A percentile compares a stretch with the other conserved stretches of the same genome.
phyloP scores from a whole-genome alignment of 345 rosid genomes.

The Eucalyptus cladocalyx region DNA sequence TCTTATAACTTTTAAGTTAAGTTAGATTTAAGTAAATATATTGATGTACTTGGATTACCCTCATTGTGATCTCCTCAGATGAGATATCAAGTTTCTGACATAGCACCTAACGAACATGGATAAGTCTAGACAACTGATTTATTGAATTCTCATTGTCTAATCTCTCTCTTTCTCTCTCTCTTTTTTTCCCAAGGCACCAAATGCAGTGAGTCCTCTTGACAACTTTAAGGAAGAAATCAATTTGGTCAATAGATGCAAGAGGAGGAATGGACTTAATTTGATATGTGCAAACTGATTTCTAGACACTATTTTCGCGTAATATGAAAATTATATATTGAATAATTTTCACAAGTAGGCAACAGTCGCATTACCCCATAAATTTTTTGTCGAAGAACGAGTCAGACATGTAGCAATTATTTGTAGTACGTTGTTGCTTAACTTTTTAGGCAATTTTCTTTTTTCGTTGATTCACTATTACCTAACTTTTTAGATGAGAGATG shows the following conservation, averaged over 20 bases:
- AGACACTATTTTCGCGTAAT: not conserved
- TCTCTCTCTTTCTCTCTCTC: too few species aligned
- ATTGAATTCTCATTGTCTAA: not conserved
- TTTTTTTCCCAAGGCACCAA: not conserved
- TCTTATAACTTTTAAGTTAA: not conserved
- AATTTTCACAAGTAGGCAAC: not conserved
- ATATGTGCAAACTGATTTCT: not conserved
- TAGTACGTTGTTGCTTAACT: not conserved
- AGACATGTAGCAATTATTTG: not conserved
- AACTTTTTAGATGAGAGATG: not conserved
- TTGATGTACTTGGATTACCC: not conserved
- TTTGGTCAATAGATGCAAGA: not conserved
- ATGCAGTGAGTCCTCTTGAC: not conserved
- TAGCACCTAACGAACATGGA: fast-evolving
- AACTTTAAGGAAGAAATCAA: not conserved
- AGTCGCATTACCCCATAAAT: not conserved
- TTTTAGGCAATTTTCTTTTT: not conserved
- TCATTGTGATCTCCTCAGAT: not conserved
- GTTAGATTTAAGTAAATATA: not conserved
- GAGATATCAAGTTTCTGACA: not conserved
- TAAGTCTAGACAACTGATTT: not conserved
- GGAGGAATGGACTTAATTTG: not conserved
- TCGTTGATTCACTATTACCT: not conserved
- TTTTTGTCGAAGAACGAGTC: not conserved
- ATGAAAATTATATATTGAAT: not conserved